Evolutionary conservation across 148 eudicot species (phyloP).

Genomic region (Silene uniflora): DNA sequence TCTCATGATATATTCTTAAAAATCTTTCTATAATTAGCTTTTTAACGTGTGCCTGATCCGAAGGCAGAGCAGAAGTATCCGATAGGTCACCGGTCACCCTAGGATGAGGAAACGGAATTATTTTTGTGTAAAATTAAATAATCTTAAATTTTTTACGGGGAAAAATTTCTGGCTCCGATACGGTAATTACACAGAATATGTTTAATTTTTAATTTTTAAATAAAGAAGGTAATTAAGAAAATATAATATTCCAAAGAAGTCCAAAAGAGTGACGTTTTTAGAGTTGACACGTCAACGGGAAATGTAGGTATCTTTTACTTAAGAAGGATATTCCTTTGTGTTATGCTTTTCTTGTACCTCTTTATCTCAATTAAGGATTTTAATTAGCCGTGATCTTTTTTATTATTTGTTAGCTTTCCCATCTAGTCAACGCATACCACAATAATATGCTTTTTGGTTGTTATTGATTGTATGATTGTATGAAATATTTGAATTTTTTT

Average conservation of each 20-base stretch:
- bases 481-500: too few relatives aligned
- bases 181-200: too few relatives aligned
- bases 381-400: slow-evolving; percentile 10
- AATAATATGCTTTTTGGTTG: neutral
- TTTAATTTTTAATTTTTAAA: neutral
- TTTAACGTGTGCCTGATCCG: too few relatives aligned
- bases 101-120: too few relatives aligned
- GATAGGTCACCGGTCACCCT: too few relatives aligned
- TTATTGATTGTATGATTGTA: too few relatives aligned
- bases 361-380: neutral
- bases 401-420: neutral
- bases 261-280: neutral
- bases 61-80: too few relatives aligned
- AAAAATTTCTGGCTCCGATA: too few relatives aligned
- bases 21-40: too few relatives aligned
- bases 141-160: too few relatives aligned
- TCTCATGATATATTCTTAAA: too few relatives aligned
- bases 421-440: neutral
- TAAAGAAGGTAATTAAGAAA: neutral
- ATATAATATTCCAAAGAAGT: slow-evolving; percentile 8
- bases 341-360: slow-evolving; percentile 13
- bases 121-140: too few relatives aligned
- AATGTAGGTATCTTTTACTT: slow-evolving; percentile 5
- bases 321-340: slow-evolving; percentile 9
- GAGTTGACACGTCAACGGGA: slow-evolving; percentile 5